Conservation (phyloP, 163 green algal species). For the Coccomyxa subellipsoidea region DNA sequence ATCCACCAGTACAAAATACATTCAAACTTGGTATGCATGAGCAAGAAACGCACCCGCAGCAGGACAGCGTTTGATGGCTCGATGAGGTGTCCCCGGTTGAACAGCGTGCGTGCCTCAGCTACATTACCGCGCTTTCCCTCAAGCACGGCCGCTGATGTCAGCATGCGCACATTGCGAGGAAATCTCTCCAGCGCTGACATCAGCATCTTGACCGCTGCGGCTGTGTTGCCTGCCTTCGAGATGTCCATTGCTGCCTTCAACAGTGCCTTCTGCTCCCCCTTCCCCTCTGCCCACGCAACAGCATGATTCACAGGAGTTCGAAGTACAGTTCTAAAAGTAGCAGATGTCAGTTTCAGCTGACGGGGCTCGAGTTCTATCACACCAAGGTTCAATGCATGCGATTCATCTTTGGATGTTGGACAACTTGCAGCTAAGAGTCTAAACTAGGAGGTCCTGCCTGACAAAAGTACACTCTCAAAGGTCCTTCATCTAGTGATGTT, state of each 20-base stretch:
- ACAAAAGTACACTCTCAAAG: no score
- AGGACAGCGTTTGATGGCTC: neutral
- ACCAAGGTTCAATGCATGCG: no score
- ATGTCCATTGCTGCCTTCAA: neutral
- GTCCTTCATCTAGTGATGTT: no score
- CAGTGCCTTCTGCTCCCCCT: neutral
- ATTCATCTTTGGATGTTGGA: no score
- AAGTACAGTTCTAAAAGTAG: no score
- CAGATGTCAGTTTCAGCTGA: no score
- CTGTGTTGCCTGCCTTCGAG: neutral
- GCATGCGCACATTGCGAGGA: slow-evolving; percentile 3
- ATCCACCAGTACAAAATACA: no score
- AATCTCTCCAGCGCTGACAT: neutral
- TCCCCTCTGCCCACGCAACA: neutral
- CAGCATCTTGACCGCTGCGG: slow-evolving; percentile 1
- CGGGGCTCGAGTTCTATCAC: no score
- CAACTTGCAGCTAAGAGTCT: no score
- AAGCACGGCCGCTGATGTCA: neutral
- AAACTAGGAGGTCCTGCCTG: no score
- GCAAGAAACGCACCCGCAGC: slow-evolving; percentile 5
- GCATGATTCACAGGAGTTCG: no score
- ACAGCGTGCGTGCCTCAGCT: neutral
- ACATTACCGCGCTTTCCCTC: neutral
- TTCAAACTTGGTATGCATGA: no score
- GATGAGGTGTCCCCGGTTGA: neutral